Conservation (phyloP, 345 rosid species). For the Lepidium africanum region DNA sequence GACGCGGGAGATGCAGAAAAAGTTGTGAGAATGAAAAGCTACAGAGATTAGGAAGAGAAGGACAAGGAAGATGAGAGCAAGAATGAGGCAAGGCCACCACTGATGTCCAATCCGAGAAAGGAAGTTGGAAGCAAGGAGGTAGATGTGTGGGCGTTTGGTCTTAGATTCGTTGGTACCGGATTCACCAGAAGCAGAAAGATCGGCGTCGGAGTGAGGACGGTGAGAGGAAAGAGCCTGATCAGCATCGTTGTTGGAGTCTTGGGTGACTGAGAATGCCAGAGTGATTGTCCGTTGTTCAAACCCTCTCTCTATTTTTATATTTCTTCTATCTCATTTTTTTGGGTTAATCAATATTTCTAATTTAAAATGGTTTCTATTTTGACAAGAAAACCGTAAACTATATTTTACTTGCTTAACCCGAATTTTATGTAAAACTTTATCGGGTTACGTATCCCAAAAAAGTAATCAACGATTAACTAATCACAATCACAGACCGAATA, state of each 20-base stretch:
- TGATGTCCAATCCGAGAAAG: constrained; percentile 38
- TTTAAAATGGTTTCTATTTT: neutral
- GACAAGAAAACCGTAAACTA: too few relatives aligned
- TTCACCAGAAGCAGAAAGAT: constrained; percentile 23
- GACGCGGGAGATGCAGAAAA: constrained; percentile 69
- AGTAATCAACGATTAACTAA: too few relatives aligned
- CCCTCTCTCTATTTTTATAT: constrained; percentile 15
- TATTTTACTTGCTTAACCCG: neutral
- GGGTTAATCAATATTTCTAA: neutral
- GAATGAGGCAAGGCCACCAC: constrained; percentile 45
- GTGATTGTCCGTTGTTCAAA: constrained; percentile 19
- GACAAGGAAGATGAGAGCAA: constrained; percentile 31
- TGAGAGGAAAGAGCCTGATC: constrained; percentile 52
- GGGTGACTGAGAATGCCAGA: constrained; percentile 39
- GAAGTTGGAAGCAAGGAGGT: constrained; percentile 41
- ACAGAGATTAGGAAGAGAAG: constrained; percentile 33
- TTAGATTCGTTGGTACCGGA: constrained; percentile 50
- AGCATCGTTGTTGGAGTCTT: constrained; percentile 35
- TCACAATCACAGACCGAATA: neutral
- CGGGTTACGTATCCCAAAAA: neutral
- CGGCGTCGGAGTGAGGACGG: constrained; percentile 42
- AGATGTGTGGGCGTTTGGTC: constrained; percentile 48
- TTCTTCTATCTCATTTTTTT: neutral
- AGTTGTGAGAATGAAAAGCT: constrained; percentile 39
- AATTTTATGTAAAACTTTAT: neutral